Evolutionary conservation across 108 stramenopile genomes (phyloP).

Genomic region (Pseudonitzschia multistriata): DNA sequence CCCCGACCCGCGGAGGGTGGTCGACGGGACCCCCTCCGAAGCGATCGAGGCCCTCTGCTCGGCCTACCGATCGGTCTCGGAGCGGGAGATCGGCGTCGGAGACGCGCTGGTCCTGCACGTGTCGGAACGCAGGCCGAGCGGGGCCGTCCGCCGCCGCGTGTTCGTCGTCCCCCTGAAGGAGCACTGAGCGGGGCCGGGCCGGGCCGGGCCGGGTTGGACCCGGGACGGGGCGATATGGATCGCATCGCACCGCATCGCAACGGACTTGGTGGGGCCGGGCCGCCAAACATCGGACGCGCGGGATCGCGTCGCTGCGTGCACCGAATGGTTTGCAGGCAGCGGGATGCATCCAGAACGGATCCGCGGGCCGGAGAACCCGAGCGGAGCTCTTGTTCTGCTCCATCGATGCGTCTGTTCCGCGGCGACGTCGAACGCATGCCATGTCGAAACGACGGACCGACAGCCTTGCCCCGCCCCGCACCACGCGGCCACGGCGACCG

Average conservation of each 20-base stretch:
- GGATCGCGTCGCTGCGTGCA: too few species aligned
- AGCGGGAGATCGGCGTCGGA: constrained; percentile 82
- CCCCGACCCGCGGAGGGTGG: constrained; percentile 21
- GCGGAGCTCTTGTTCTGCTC: too few species aligned
- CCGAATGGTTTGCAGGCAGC: too few species aligned
- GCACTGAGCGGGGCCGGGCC: constrained; percentile 1
- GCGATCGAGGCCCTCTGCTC: constrained; percentile 55
- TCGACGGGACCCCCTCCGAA: constrained; percentile 57
- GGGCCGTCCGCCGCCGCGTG: constrained; percentile 18
- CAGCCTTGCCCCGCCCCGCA: too few species aligned
- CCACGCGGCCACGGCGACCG: too few species aligned
- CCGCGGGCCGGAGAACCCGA: too few species aligned
- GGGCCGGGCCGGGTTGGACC: background rate
- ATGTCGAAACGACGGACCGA: too few species aligned
- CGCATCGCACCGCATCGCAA: background rate
- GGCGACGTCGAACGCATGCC: too few species aligned
- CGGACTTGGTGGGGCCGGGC: too few species aligned
- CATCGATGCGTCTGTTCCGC: too few species aligned
- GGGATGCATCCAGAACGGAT: too few species aligned
- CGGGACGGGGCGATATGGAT: background rate
- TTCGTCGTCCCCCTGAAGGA: constrained; percentile 29
- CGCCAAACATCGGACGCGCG: too few species aligned
- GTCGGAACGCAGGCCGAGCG: constrained; percentile 20
- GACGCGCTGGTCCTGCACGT: constrained; percentile 77
- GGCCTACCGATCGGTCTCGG: constrained; percentile 77